Conservation (phyloP, 73 alveolate species). For the Paramecium tetraurelia region DNA sequence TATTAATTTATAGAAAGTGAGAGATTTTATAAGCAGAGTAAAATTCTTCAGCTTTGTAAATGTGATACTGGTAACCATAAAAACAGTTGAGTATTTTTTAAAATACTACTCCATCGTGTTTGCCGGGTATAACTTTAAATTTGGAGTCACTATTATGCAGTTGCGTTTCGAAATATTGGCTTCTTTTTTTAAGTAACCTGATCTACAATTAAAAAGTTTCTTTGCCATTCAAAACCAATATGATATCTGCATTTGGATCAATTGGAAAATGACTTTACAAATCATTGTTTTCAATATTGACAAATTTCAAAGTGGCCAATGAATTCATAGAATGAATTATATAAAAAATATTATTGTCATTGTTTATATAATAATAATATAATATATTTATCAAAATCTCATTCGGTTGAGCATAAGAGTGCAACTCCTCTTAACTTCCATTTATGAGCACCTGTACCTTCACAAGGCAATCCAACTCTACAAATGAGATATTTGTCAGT, state of each 20-base stretch:
- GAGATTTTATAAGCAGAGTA: neutral
- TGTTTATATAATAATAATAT: neutral
- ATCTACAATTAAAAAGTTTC: neutral
- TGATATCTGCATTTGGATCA: neutral
- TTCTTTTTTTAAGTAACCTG: neutral
- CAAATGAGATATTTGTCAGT: constrained; percentile 95
- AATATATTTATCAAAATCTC: constrained; percentile 58
- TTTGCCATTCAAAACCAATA: neutral
- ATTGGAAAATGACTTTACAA: neutral
- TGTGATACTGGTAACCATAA: neutral
- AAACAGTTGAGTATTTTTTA: constrained; percentile 1
- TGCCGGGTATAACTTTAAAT: neutral
- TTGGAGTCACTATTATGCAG: neutral
- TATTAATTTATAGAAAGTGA: neutral
- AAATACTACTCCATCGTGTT: neutral
- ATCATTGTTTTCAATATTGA: neutral
- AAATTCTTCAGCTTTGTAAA: neutral
- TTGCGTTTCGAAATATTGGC: neutral
- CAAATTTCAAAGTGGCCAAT: neutral
- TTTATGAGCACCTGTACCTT: constrained; percentile 87
- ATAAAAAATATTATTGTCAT: neutral
- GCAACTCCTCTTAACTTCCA: constrained; percentile 97
- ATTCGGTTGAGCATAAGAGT: constrained; percentile 88
- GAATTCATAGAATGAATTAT: neutral
- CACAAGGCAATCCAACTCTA: constrained; percentile 93